Conservation (phyloP, 1,284 basidiomycete species). For the Ustilago cynodontis region DNA sequence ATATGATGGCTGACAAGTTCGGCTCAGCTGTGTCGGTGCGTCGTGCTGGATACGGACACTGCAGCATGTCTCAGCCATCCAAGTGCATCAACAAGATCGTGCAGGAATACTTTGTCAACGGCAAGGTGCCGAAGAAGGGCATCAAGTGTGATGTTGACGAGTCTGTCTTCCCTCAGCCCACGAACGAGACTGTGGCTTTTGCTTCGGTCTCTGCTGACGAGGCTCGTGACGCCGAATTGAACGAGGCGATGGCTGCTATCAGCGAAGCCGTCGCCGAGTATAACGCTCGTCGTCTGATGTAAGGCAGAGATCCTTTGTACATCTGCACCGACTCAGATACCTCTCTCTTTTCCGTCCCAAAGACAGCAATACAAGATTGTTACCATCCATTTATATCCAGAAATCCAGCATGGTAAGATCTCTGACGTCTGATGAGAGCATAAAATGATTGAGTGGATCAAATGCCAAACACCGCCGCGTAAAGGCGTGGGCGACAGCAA, state of each 20-base stretch:
- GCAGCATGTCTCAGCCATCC: conserved; percentile 45
- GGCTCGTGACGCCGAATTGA: conserved; percentile 22
- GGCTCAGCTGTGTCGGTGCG: conserved; percentile 42
- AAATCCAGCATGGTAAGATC: no score
- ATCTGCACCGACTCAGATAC: neutral
- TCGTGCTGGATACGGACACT: conserved; percentile 53
- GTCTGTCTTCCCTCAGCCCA: conserved; percentile 40
- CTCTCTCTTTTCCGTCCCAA: neutral
- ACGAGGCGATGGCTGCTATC: conserved; percentile 35
- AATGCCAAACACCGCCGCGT: no score
- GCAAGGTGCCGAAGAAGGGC: conserved; percentile 46
- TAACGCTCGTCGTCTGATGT: conserved; percentile 30
- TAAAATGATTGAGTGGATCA: neutral
- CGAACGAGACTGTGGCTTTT: conserved; percentile 14
- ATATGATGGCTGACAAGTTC: conserved; percentile 48
- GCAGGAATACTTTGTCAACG: conserved; percentile 53
- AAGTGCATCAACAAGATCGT: conserved; percentile 54
- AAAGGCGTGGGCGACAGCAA: no score
- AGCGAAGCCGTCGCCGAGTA: conserved; percentile 28
- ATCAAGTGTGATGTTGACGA: conserved; percentile 43
- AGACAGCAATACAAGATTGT: neutral
- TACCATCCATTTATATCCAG: neutral
- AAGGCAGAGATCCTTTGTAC: neutral
- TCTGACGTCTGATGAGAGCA: neutral
- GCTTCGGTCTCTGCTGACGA: conserved; percentile 21